Conservation (phyloP, 495 filamentous ascomycete genomes). For the Aspergillus sclerotioniger region DNA sequence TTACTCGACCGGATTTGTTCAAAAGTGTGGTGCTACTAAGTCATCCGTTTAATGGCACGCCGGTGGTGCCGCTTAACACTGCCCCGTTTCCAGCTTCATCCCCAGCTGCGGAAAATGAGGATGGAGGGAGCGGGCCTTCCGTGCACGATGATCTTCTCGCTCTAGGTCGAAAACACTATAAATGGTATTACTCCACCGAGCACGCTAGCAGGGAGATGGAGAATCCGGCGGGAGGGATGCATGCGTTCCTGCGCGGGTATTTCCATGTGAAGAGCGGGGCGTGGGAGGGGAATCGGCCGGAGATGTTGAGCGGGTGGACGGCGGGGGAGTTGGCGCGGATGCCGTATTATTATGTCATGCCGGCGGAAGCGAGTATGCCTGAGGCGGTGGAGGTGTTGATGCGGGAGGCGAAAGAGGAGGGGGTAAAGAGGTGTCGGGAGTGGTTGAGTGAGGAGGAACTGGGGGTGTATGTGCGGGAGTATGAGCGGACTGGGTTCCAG, state of each 20-base stretch:
- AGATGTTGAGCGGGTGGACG: conserved; percentile 51
- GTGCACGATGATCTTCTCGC: conserved; percentile 55
- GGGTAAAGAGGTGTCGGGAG: conserved; percentile 22
- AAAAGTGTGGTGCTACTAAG: conserved; percentile 51
- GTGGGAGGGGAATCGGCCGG: conserved; percentile 54
- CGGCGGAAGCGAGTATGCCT: conserved; percentile 54
- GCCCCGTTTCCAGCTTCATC: neutral
- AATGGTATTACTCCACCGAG: conserved; percentile 64
- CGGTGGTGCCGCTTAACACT: conserved; percentile 8
- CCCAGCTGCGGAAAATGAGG: conserved; percentile 3
- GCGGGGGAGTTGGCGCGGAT: conserved; percentile 55
- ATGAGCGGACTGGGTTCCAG: conserved; percentile 65
- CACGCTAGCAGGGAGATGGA: conserved; percentile 59
- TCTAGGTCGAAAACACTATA: conserved; percentile 63
- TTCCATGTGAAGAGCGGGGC: conserved; percentile 66
- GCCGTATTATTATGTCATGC: conserved; percentile 72
- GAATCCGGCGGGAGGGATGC: conserved; percentile 49
- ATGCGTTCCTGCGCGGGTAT: conserved; percentile 62
- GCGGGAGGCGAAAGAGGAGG: conserved; percentile 41
- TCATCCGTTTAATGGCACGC: conserved; percentile 54
- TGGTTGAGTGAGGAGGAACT: conserved; percentile 61
- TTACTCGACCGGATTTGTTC: conserved; percentile 66
- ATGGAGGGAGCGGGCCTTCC: conserved; percentile 30
- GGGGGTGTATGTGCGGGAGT: conserved; percentile 58
- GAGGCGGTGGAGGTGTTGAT: conserved; percentile 53